Evolutionary conservation across 78 protist species (phyloP), one percentile per base, ranked within the genome.

Genomic region (Pelomyxa schiedti): DNA sequence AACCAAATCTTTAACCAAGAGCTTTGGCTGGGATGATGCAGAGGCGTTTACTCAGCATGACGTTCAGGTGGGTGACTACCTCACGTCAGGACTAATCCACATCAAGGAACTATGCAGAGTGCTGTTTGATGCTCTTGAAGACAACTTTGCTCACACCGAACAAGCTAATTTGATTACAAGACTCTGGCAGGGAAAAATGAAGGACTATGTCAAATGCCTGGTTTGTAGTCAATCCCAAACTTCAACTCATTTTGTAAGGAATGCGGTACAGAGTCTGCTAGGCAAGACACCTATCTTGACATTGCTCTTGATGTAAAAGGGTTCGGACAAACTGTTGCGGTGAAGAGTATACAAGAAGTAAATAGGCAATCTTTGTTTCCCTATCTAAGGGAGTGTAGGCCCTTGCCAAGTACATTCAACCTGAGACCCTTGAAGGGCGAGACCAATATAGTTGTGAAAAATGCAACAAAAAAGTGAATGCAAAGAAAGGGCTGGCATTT

Each of bases 41-140:
- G 82, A 76, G 26, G 47, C 80, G 40, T 76, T 76, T 37, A 39
- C 52, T 40, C 81, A 82, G 53, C 80, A 82, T 35, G 87, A 82
- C 35, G 81, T 76, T 1, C 72, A 76, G n/a, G n/a, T n/a, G n/a
- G n/a, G n/a, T n/a, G n/a, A n/a, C n/a, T n/a, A n/a, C n/a, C n/a
- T n/a, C n/a, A n/a, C n/a, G n/a, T n/a, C n/a, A n/a, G n/a, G n/a
- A n/a, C n/a, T n/a, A n/a, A n/a, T n/a, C n/a, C n/a, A n/a, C n/a
- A n/a, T n/a, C n/a, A n/a, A n/a, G 26, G 86, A 81, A 65, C 52
- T 81, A 29, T 58, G 24, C 32, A 37, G 67, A 8, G 76, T 77
- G 5, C 75, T 83, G 16, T 47, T 53, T 8, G 88, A 83, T 22
- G 64, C 64, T 1, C 43, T 83, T 30, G 88, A 83, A 71, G 9